A percentile compares a stretch with the other conserved stretches of the same genome.
Evolutionary conservation across 2,329 filamentous ascomycete genomes (phyloP).

Genomic region (Rhynchosporium secalis): DNA sequence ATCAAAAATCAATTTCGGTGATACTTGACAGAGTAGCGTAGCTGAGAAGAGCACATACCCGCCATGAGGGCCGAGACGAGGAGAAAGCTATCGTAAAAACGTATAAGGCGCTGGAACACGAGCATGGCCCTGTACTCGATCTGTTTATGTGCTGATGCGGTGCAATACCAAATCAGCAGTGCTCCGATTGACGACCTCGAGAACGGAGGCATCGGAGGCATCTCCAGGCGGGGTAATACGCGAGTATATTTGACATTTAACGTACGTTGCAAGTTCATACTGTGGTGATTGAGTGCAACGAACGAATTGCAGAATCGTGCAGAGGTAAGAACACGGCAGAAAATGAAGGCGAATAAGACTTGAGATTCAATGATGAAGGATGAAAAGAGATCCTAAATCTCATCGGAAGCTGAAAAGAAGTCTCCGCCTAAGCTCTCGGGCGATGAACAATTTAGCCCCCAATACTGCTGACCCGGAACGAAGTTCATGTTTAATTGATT

Average conservation of each 20-base stretch:
- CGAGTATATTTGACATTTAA: neutral
- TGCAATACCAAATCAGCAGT: neutral
- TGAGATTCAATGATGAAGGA: neutral
- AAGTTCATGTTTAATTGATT: neutral
- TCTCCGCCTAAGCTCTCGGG: neutral
- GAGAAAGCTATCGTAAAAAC: constrained; percentile 14
- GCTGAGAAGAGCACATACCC: neutral
- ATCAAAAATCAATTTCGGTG: neutral
- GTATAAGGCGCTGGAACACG: constrained; percentile 11
- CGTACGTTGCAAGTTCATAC: neutral
- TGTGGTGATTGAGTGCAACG: neutral
- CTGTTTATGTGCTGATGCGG: constrained; percentile 13
- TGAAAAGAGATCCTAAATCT: neutral
- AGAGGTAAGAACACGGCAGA: neutral
- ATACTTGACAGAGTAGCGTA: neutral
- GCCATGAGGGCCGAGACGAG: constrained; percentile 10
- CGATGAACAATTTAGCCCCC: neutral
- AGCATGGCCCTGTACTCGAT: constrained; percentile 14
- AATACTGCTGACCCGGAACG: neutral
- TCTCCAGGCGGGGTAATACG: constrained; percentile 6
- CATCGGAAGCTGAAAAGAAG: neutral
- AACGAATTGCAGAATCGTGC: neutral
- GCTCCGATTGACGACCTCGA: neutral
- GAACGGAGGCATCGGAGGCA: constrained; percentile 6
- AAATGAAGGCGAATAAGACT: neutral